These are phyloP conservation scores for Penicillium pulvis DNA, from an alignment of 495 filamentous ascomycete genomes.

Conservation along the genomic window DNA sequence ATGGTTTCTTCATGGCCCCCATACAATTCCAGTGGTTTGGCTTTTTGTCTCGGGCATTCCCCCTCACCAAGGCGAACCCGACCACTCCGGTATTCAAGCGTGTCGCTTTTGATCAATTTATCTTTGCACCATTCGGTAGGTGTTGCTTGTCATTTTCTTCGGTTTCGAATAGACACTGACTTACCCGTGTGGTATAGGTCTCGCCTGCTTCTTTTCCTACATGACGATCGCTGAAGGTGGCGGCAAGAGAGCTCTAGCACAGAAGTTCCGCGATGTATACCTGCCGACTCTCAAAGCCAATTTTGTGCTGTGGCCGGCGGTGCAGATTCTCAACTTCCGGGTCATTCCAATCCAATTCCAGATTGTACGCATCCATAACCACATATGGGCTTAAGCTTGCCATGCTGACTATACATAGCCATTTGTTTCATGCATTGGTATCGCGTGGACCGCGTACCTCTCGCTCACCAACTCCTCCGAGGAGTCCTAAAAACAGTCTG, in stretches of 20 bases:
- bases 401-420: slow-evolving; percentile 58
- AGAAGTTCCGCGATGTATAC: slow-evolving; percentile 93
- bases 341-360: slow-evolving; percentile 95
- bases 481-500: slow-evolving; percentile 44
- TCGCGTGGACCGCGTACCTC: slow-evolving; percentile 98
- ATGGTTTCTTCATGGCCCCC: slow-evolving; percentile 94
- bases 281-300: slow-evolving; percentile 93
- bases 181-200: slow-evolving; percentile 48
- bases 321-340: slow-evolving; percentile 96
- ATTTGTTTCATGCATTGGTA: slow-evolving; percentile 94
- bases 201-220: slow-evolving; percentile 88
- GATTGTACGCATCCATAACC: slow-evolving; percentile 65
- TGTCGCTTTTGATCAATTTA: slow-evolving; percentile 90
- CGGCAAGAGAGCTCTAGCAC: slow-evolving; percentile 71
- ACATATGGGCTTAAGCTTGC: neutral
- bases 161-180: slow-evolving; percentile 12
- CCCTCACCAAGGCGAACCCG: slow-evolving; percentile 74
- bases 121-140: slow-evolving; percentile 88
- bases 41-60: slow-evolving; percentile 81
- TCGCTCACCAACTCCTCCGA: slow-evolving; percentile 91
- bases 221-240: slow-evolving; percentile 98
- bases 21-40: slow-evolving; percentile 97
- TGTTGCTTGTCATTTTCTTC: neutral
- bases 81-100: slow-evolving; percentile 82
- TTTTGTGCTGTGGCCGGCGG: slow-evolving; percentile 92